phyloP scores from a whole-genome alignment of 73 alveolate species.

The Paramecium pentaurelia region DNA sequence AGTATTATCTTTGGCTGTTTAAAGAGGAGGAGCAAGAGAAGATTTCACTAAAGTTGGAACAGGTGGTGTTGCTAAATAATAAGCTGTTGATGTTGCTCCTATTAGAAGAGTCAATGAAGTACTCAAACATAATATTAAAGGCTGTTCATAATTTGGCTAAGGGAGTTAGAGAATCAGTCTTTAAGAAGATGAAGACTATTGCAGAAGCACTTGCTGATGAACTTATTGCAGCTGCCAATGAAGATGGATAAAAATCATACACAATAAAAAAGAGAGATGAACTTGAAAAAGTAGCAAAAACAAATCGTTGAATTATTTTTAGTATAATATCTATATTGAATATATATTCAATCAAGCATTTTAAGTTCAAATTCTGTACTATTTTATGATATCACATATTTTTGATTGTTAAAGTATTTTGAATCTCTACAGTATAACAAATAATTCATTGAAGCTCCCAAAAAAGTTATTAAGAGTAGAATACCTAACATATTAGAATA shows the following conservation, averaged over 20 bases:
- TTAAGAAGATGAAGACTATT: conserved; percentile 96
- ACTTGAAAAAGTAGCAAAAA: conserved; percentile 97
- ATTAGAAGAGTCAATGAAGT: conserved; percentile 96
- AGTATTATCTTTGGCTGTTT: conserved; percentile 93
- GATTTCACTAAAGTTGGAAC: conserved; percentile 99
- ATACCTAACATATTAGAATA: not conserved
- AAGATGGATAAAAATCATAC: conserved; percentile 82
- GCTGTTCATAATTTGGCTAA: conserved; percentile 95
- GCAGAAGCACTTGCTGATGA: conserved; percentile 99
- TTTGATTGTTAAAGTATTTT: not conserved
- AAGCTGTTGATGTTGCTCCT: conserved; percentile 99
- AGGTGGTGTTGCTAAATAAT: conserved; percentile 99
- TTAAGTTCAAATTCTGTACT: not conserved
- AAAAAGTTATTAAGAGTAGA: not conserved
- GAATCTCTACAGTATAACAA: not conserved
- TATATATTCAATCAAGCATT: not conserved
- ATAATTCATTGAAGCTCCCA: not conserved
- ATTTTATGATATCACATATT: not conserved
- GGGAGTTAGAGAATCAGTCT: conserved; percentile 96
- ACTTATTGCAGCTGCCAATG: conserved; percentile 95
- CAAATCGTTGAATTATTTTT: conserved; percentile 84
- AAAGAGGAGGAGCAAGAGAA: conserved; percentile 99
- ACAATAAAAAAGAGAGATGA: conserved; percentile 98
- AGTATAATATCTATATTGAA: not conserved
- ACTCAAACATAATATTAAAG: not conserved